These are phyloP conservation scores for Excoecaria agallocha DNA, from an alignment of 345 rosid species.

Conservation along the genomic window DNA sequence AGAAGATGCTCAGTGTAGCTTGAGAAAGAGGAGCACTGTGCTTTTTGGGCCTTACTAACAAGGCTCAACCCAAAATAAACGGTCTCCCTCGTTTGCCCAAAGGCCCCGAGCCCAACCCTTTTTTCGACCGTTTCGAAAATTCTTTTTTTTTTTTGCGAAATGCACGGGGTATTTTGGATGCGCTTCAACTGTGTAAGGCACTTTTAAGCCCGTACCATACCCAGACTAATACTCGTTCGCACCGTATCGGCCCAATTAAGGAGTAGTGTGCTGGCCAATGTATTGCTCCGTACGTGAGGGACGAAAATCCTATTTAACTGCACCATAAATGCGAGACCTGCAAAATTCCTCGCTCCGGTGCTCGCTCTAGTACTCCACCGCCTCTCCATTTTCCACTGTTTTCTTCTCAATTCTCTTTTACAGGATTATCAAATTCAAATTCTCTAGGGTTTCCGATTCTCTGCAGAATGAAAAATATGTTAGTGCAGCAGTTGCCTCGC, in stretches of 20 bases:
- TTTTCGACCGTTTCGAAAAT: neutral
- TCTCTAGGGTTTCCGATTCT: neutral
- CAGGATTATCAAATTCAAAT: neutral
- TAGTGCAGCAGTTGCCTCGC: conserved; percentile 69
- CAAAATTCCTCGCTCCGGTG: neutral
- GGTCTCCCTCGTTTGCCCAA: neutral
- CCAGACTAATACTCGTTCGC: no score
- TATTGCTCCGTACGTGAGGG: no score
- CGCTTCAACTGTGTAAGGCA: no score
- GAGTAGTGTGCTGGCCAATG: no score
- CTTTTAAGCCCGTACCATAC: no score
- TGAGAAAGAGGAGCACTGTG: no score
- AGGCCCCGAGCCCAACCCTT: neutral
- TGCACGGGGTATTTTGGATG: no score
- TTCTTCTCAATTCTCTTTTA: neutral
- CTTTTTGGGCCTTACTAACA: no score
- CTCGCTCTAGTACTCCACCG: neutral
- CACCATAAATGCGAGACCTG: neutral
- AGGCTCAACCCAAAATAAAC: no score
- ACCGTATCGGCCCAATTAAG: no score
- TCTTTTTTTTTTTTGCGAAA: no score
- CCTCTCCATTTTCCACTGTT: neutral
- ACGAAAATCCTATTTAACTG: neutral
- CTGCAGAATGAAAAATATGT: conserved; percentile 31
- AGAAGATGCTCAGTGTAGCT: no score